Percentiles rank a stretch among this genome's conserved stretches.
Conservation (phyloP, 73 alveolate genomes). For the Symbiodinium natans region DNA sequence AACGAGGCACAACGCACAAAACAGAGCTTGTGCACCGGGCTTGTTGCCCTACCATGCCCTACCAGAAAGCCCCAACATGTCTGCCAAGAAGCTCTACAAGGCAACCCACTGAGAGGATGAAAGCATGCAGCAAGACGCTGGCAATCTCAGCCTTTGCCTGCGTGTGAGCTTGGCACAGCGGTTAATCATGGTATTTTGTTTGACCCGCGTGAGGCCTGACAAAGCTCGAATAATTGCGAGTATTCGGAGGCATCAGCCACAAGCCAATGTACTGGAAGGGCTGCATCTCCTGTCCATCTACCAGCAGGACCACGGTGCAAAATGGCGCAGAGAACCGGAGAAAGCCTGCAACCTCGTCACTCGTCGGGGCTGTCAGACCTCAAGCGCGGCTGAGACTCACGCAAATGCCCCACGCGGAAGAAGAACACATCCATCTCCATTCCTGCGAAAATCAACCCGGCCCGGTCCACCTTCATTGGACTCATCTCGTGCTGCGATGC, state of each 20-base stretch:
- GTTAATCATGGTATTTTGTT: no score
- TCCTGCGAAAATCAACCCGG: no score
- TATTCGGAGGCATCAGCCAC: background rate
- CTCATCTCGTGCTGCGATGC: background rate
- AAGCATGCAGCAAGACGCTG: background rate
- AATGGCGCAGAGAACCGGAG: no score
- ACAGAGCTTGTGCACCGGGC: background rate
- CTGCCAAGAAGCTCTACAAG: background rate
- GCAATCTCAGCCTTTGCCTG: background rate
- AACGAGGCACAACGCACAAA: background rate
- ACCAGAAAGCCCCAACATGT: background rate
- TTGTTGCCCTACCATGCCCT: no score
- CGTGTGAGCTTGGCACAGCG: no score
- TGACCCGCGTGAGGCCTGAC: background rate
- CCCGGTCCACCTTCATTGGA: background rate
- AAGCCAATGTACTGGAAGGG: background rate
- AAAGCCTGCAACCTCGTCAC: background rate
- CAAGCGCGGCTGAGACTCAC: background rate
- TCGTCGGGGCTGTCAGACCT: background rate
- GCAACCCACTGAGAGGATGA: background rate
- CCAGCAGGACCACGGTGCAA: no score
- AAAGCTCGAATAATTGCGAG: background rate
- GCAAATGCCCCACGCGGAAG: no score
- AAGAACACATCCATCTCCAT: no score
- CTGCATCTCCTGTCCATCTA: background rate